Evolutionary conservation across 768 basidiomycete species (phyloP).

Genomic region (Lactifluus piperatus): DNA sequence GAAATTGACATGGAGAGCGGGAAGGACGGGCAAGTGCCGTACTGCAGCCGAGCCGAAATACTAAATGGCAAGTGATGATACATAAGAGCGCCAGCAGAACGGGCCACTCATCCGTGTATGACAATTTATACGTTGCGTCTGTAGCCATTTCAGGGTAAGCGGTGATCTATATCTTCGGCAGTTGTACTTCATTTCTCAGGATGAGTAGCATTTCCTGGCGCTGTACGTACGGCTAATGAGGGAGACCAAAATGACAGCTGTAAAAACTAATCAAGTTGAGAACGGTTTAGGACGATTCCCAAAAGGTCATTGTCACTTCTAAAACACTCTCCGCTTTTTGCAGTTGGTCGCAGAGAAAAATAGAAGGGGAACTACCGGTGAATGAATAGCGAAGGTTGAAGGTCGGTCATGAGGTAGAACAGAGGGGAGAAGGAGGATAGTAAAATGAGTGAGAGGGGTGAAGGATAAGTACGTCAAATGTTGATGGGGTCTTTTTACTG

Average conservation of each 20-base stretch:
- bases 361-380: neutral
- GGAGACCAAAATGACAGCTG: slow-evolving; percentile 1
- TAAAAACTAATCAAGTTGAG: neutral
- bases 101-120: slow-evolving; percentile 16
- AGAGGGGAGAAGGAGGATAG: neutral
- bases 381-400: neutral
- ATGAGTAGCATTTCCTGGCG: slow-evolving; percentile 8
- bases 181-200: slow-evolving; percentile 7
- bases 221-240: slow-evolving; percentile 11
- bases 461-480: slow-evolving; percentile 13
- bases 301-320: neutral
- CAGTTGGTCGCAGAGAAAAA: neutral
- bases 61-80: slow-evolving; percentile 13
- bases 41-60: slow-evolving; percentile 11
- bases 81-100: neutral
- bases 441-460: neutral
- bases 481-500: neutral
- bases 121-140: slow-evolving; percentile 3
- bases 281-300: neutral
- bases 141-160: slow-evolving; percentile 10
- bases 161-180: slow-evolving; percentile 18
- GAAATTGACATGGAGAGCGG: slow-evolving; percentile 9
- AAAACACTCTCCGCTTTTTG: neutral
- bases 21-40: slow-evolving; percentile 10
- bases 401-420: slow-evolving; percentile 5